phyloP scores from a whole-genome alignment of 2,329 filamentous ascomycete genomes.

The Hymenoscyphus scutula region DNA sequence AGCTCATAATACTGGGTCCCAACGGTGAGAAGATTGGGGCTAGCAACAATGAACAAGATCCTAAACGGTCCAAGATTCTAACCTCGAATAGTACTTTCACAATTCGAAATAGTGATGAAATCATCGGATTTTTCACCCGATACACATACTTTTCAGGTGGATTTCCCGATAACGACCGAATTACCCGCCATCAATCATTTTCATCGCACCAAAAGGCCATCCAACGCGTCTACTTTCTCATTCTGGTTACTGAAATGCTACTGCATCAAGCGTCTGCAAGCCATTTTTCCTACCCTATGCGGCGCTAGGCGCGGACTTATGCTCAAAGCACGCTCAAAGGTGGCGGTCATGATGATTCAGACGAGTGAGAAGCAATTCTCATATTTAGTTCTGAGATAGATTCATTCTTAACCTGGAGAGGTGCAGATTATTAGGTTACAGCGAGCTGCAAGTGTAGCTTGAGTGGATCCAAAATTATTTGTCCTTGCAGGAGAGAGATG shows the following conservation, averaged over 20 bases:
- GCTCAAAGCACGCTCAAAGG: too few relatives aligned
- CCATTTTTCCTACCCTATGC: slow-evolving; percentile 8
- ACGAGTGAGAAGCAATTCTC: background rate
- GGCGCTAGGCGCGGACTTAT: slow-evolving; percentile 5
- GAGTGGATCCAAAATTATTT: background rate
- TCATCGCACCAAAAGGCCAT: background rate
- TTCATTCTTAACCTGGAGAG: slow-evolving; percentile 1
- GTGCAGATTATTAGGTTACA: background rate
- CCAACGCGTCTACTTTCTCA: background rate
- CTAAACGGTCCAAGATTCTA: background rate
- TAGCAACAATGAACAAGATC: background rate
- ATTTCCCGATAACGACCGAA: background rate
- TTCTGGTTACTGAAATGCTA: background rate
- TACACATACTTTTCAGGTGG: background rate
- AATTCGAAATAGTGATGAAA: background rate
- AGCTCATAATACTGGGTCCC: slow-evolving; percentile 10
- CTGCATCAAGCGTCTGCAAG: slow-evolving; percentile 10
- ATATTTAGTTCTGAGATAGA: background rate
- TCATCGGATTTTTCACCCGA: background rate
- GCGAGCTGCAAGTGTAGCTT: slow-evolving; percentile 7
- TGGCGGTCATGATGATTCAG: slow-evolving; percentile 4
- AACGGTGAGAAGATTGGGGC: background rate
- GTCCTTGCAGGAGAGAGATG: background rate
- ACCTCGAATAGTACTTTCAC: background rate
- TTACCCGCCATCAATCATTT: background rate